Percentiles rank a stretch among this genome's conserved stretches.
Evolutionary conservation across 441 rosid species (phyloP).

Genomic region (Geranium incanum): DNA sequence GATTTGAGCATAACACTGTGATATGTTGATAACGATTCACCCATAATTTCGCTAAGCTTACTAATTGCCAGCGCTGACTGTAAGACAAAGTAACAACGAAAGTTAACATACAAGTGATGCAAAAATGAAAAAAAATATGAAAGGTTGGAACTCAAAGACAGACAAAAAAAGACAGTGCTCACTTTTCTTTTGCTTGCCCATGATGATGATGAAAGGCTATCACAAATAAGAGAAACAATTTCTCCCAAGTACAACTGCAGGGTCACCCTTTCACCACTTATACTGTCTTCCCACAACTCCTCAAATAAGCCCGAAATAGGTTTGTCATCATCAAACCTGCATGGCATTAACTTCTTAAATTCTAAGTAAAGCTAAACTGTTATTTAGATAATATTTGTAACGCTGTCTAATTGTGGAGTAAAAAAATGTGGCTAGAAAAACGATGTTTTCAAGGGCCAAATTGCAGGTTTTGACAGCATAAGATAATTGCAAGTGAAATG

Average conservation of each 20-base stretch:
- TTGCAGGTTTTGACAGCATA: neutral
- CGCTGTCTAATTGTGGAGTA: neutral
- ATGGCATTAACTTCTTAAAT: slow-evolving; percentile 16
- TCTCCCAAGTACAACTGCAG: slow-evolving; percentile 75
- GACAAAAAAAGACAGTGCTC: slow-evolving; percentile 14
- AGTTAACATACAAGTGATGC: slow-evolving; percentile 11
- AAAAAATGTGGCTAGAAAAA: neutral
- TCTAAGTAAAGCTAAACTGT: neutral
- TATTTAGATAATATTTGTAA: neutral
- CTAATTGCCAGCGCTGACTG: slow-evolving; percentile 83
- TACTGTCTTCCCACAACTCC: slow-evolving; percentile 94
- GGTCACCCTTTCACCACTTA: slow-evolving; percentile 78
- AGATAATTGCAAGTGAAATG: neutral
- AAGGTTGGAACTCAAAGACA: neutral
- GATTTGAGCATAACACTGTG: slow-evolving; percentile 51
- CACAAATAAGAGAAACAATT: slow-evolving; percentile 68
- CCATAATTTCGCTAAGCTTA: slow-evolving; percentile 80
- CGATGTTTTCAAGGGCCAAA: neutral
- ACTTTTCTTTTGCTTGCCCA: slow-evolving; percentile 92
- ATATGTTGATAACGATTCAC: slow-evolving; percentile 65
- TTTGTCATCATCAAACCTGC: slow-evolving; percentile 96
- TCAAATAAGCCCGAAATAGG: slow-evolving; percentile 71
- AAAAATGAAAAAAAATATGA: slow-evolving; percentile 5
- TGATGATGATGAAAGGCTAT: slow-evolving; percentile 71
- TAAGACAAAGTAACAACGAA: slow-evolving; percentile 22